Evolutionary conservation across 495 filamentous ascomycete genomes (phyloP).

Genomic region (Astrocystis sublimbata): DNA sequence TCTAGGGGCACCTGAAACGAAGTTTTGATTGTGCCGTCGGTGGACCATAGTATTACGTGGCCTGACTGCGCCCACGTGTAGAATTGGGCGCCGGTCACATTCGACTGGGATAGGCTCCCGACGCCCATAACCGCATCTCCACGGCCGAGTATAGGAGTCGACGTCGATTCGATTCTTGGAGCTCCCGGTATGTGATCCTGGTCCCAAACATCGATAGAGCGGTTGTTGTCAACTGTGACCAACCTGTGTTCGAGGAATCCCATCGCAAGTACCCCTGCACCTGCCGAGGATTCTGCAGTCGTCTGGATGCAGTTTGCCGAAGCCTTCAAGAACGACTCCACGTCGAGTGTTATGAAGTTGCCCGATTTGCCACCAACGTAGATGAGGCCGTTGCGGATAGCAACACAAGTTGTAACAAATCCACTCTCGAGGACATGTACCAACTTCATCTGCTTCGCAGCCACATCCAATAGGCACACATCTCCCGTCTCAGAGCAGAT

Average conservation of each 20-base stretch:
- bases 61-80: slow-evolving; percentile 85
- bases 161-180: slow-evolving; percentile 31
- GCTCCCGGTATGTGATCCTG: slow-evolving; percentile 37
- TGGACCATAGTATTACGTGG: slow-evolving; percentile 76
- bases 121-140: slow-evolving; percentile 79
- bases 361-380: slow-evolving; percentile 51
- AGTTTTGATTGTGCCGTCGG: slow-evolving; percentile 64
- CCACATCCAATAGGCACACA: slow-evolving; percentile 80
- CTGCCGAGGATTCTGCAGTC: slow-evolving; percentile 25
- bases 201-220: slow-evolving; percentile 67
- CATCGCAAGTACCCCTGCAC: slow-evolving; percentile 58
- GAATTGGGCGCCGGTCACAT: slow-evolving; percentile 65
- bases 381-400: slow-evolving; percentile 42
- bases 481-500: slow-evolving; percentile 72
- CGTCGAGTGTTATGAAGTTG: slow-evolving; percentile 40
- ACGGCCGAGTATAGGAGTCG: slow-evolving; percentile 64
- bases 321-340: slow-evolving; percentile 41
- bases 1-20: slow-evolving; percentile 70
- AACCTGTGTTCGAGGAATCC: slow-evolving; percentile 67
- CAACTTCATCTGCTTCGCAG: slow-evolving; percentile 67
- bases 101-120: slow-evolving; percentile 56
- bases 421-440: slow-evolving; percentile 60
- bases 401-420: slow-evolving; percentile 63
- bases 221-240: slow-evolving; percentile 73
- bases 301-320: slow-evolving; percentile 28